Evolutionary conservation across 2,329 filamentous ascomycete genomes (phyloP), one percentile per base, ranked within the genome.

Genomic region (Ophiognomonia clavigignenti-juglandacearum): DNA sequence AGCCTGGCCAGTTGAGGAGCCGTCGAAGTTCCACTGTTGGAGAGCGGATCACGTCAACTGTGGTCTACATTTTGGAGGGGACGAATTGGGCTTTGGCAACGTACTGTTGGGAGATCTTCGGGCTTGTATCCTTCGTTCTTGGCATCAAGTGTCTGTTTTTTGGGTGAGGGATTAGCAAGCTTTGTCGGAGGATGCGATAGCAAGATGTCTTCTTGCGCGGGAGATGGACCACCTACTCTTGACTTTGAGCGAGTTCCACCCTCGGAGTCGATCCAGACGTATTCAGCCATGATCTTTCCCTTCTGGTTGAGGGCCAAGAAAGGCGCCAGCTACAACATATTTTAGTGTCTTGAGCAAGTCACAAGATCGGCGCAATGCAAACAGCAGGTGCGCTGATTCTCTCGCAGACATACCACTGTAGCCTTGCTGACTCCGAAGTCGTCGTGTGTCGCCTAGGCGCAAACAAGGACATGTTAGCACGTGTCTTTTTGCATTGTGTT

Each of bases 191-290:
- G n/a, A n/a, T n/a, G n/a, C n/a, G n/a, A n/a, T n/a, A n/a, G n/a
- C n/a, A n/a, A n/a, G n/a, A n/a, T n/a, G n/a, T n/a, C n/a, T n/a
- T n/a, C n/a, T n/a, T n/a, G n/a, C n/a, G n/a, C n/a, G n/a, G n/a
- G 41, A 43, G 43, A 52, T 52, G 56, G 45, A 53, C 53, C 56
- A 77, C 88, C 78, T 78, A 96, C 92, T 80, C 90, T 95, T 65
- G 87, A 92, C 78, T 97, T 98, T 67, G 90, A 96, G 63, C 93
- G 90, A 60, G 88, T 80, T 63, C 86, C 85, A 67, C 91, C 90
- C 56, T 74, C 71, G 56, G 86, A 77, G 65, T 96, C 91, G 67
- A 96, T 86, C 92, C 92, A 96, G 77, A 96, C 83, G 74, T 96
- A 96, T 75, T 96, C 92, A 64, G 90, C 92, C 71, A 96, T 93